Percentiles rank a stretch among this genome's conserved stretches.
These are phyloP conservation scores for Tetracladium marchalianum DNA, from an alignment of 495 filamentous ascomycete species.

Conservation along the genomic window DNA sequence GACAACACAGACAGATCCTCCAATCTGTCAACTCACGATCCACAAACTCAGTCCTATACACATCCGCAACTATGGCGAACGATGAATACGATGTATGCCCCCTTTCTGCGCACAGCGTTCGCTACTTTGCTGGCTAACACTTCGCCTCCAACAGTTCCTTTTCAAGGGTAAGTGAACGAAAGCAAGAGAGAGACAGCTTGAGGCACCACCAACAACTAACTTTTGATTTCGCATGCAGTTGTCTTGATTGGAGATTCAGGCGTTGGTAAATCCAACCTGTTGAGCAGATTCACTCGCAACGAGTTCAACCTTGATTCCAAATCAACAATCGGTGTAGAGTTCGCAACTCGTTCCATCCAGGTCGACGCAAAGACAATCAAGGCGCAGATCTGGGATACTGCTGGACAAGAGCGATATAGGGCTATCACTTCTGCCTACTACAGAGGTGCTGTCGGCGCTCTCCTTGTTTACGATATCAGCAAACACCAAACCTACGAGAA, in stretches of 20 bases:
- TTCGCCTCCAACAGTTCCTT: conserved; percentile 61
- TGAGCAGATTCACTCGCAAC: conserved; percentile 99
- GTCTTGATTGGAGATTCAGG: conserved; percentile 98
- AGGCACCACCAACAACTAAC: conserved; percentile 16
- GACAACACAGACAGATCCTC: conserved; percentile 13
- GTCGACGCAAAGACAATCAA: conserved; percentile 99
- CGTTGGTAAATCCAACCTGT: conserved; percentile 98
- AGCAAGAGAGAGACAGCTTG: conserved; percentile 24
- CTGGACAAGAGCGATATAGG: conserved; percentile 96
- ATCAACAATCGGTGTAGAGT: conserved; percentile 99
- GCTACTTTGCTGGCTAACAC: conserved; percentile 2
- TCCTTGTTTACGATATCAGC: conserved; percentile 99
- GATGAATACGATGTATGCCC: conserved; percentile 94
- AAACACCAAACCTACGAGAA: conserved; percentile 99
- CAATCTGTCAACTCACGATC: conserved; percentile 11
- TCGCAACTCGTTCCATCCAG: conserved; percentile 96
- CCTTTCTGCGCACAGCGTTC: neutral
- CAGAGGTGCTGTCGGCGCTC: conserved; percentile 90
- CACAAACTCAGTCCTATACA: conserved; percentile 11
- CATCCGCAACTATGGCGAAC: conserved; percentile 73
- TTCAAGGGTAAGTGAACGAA: conserved; percentile 83
- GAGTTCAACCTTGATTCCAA: conserved; percentile 99
- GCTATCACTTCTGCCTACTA: conserved; percentile 99
- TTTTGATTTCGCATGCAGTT: conserved; percentile 41
- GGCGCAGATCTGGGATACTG: conserved; percentile 99